phyloP scores from a whole-genome alignment of 768 basidiomycete genomes.

The Tremella fuciformis region DNA sequence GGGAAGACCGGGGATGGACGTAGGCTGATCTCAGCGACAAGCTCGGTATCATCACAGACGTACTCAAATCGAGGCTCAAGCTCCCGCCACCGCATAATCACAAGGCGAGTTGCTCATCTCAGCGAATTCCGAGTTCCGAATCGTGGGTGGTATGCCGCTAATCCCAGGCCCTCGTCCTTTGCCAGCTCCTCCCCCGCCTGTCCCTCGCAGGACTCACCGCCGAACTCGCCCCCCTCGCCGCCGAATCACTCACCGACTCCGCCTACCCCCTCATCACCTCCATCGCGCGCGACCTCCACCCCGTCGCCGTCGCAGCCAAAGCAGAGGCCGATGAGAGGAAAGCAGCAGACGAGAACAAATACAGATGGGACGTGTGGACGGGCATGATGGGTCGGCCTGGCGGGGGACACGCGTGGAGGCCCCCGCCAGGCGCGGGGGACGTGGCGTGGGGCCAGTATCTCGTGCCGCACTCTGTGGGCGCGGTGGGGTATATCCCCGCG shows the following conservation, averaged over 20 bases:
- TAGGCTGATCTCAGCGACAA: too few species aligned
- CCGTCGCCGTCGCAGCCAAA: not conserved
- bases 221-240: not conserved
- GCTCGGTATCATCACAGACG: not conserved
- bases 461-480: too few species aligned
- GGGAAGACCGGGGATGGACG: too few species aligned
- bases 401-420: not conserved
- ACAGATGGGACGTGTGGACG: not conserved
- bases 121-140: too few species aligned
- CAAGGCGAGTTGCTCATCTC: not conserved
- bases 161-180: not conserved
- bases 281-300: not conserved
- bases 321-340: not conserved
- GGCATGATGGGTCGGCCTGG: not conserved
- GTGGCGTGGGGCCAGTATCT: too few species aligned
- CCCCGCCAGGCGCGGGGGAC: too few species aligned
- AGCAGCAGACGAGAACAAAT: not conserved
- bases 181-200: not conserved
- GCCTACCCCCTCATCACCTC: not conserved
- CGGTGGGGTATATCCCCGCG: too few species aligned
- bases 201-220: not conserved
- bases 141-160: too few species aligned
- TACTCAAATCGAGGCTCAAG: not conserved
- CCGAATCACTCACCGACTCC: not conserved
- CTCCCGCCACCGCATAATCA: not conserved